Evolutionary conservation across 306 rosid species (phyloP), one percentile per base, ranked within the genome.

Genomic region (Quercus engelmannii): DNA sequence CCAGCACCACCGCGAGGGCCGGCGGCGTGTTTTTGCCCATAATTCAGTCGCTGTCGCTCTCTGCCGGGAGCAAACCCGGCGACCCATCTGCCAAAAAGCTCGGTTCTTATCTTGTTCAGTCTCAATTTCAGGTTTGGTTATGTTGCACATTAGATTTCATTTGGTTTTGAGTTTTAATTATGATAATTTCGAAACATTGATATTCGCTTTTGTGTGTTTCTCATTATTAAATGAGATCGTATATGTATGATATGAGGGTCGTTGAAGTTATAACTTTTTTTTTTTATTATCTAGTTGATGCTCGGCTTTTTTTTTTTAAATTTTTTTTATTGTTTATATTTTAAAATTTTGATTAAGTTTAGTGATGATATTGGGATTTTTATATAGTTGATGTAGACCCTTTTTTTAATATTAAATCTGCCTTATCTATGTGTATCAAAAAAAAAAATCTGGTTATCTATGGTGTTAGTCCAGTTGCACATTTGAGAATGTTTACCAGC

Each of bases 11-110:
- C 4, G 99, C 99, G 0, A 84, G 99, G 68, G 99, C 98, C 2
- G 99, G 99, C 2, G 98, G 99, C 2, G 98, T 95, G 26, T 95
- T 95, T 75, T 86, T 95, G 90, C 99, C 99, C 0, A 91, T 95
- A 21, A 95, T 95, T 54, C 83, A 91, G 87, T 95, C 99, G 1
- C 83, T 95, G 30, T 86, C 99, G 11, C 89, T 89, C 54, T 91
- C 99, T 3, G 93, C 92, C 0, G 98, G 97, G 12, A 95, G 99
- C 83, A 81, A 88, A 55, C 97, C 98, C 1, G 85, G 71, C 5
- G 80, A 81, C 33, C 89, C 92, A 1, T 57, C 98, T 1, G 81
- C 94, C 31, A 83, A 78, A 85, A 95, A 86, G 87, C 85, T 95
- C 12, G 99, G 99, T 9, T 85, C 98, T 63, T 95, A 80, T 84